A percentile compares a stretch with the other conserved stretches of the same genome.
phyloP scores from a whole-genome alignment of 352 stramenopile genomes.

The Phytophthora pini region DNA sequence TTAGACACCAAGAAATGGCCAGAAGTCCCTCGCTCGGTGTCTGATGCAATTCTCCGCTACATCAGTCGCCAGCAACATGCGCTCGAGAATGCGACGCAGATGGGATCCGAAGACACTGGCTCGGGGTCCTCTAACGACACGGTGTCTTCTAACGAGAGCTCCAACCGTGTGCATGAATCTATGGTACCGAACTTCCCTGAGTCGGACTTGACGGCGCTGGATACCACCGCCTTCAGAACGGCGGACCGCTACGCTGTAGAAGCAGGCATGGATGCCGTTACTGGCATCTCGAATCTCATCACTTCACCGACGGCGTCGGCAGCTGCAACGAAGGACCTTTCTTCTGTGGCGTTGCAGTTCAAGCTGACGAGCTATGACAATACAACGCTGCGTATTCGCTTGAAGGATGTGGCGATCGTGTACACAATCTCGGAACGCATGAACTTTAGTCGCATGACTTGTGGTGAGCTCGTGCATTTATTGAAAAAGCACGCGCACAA shows the following conservation, averaged over 20 bases:
- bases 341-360: conserved; percentile 83
- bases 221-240: conserved; percentile 36
- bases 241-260: conserved; percentile 45
- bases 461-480: conserved; percentile 67
- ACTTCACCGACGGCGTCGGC: conserved; percentile 56
- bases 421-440: conserved; percentile 89
- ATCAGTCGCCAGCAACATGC: conserved; percentile 76
- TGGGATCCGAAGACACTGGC: conserved; percentile 45
- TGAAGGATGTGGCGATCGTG: conserved; percentile 88
- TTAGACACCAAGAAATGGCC: conserved; percentile 88
- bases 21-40: conserved; percentile 60
- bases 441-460: conserved; percentile 75
- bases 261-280: conserved; percentile 62
- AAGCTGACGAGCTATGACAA: conserved; percentile 90
- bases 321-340: conserved; percentile 58
- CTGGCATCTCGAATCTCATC: conserved; percentile 67
- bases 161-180: conserved; percentile 44
- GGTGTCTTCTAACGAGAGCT: conserved; percentile 71
- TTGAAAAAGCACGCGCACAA: conserved; percentile 76
- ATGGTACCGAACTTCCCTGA: conserved; percentile 53
- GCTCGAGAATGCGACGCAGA: conserved; percentile 46
- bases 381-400: conserved; percentile 75
- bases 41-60: conserved; percentile 80
- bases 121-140: conserved; percentile 73
- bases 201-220: conserved; percentile 48